Percentiles rank a stretch among this genome's conserved stretches.
Evolutionary conservation across 140 eudicot species (phyloP).

Genomic region (Anethum foeniculum): DNA sequence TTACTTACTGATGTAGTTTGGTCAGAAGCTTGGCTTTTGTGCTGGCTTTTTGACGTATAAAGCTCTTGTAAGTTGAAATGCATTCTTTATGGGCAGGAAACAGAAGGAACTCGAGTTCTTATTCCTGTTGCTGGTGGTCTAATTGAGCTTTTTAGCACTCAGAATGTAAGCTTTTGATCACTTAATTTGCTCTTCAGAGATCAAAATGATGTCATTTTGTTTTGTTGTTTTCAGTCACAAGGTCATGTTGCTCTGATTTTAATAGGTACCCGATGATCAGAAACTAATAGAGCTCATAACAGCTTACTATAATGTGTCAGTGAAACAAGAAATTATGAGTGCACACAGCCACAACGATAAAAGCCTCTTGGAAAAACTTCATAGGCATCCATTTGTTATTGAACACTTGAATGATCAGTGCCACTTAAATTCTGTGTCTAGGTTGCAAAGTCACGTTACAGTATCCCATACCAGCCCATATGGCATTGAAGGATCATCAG

Average conservation of each 20-base stretch:
- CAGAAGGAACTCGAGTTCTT: slow-evolving; percentile 58
- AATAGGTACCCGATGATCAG: slow-evolving; percentile 54
- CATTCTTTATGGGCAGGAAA: slow-evolving; percentile 32
- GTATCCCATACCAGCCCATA: slow-evolving; percentile 11
- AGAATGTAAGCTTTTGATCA: slow-evolving; percentile 35
- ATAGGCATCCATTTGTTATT: not conserved
- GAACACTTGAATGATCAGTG: slow-evolving; percentile 15
- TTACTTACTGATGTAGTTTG: not conserved
- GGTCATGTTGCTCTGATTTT: not conserved
- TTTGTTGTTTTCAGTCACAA: not conserved
- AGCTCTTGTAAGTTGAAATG: not conserved
- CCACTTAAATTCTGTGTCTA: slow-evolving; percentile 13
- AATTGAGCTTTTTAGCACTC: slow-evolving; percentile 59
- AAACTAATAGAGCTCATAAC: slow-evolving; percentile 36
- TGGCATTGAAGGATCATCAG: slow-evolving; percentile 38
- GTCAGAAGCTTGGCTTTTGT: not conserved
- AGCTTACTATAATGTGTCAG: slow-evolving; percentile 25
- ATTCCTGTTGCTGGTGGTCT: slow-evolving; percentile 65
- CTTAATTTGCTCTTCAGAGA: not conserved
- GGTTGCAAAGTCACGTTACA: slow-evolving; percentile 8
- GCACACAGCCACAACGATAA: slow-evolving; percentile 10
- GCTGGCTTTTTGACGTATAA: not conserved
- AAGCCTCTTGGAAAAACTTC: slow-evolving; percentile 10
- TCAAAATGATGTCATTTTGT: not conserved
- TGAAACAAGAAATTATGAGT: slow-evolving; percentile 21